Conservation (phyloP, 129 eudicot genomes). For the Pulicaria dysenterica region DNA sequence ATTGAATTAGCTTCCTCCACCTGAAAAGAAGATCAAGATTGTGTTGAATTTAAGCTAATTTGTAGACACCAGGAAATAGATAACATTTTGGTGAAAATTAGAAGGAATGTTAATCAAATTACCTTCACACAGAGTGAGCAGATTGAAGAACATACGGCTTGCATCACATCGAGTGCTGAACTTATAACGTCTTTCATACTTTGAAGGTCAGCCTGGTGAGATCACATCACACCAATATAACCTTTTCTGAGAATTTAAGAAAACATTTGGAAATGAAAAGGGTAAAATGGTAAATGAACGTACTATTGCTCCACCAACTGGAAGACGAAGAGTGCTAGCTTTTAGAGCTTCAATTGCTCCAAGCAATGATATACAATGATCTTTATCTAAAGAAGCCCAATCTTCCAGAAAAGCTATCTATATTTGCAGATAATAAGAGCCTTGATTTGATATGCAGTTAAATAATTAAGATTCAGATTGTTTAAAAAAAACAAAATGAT, state of each 20-base stretch:
- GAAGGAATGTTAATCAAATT: constrained; percentile 2
- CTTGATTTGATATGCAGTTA: not conserved
- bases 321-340: constrained; percentile 99
- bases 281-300: constrained; percentile 27
- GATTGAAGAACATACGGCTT: constrained; percentile 69
- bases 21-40: constrained; percentile 31
- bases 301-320: constrained; percentile 89
- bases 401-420: constrained; percentile 73
- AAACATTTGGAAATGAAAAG: not conserved
- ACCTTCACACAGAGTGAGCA: constrained; percentile 71
- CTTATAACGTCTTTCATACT: constrained; percentile 80
- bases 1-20: constrained; percentile 76
- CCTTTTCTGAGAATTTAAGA: constrained; percentile 25
- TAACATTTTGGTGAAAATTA: constrained; percentile 6
- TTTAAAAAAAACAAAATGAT: not conserved
- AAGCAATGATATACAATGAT: constrained; percentile 68
- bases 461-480: not conserved
- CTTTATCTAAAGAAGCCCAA: constrained; percentile 85
- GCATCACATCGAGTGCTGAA: constrained; percentile 90
- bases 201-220: constrained; percentile 68
- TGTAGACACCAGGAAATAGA: not conserved
- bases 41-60: constrained; percentile 10
- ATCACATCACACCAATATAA: constrained; percentile 11
- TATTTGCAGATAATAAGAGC: constrained; percentile 25
- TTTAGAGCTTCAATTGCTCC: constrained; percentile 96